Conservation (phyloP, 257 asterid genomes). For the Misopates orontium region DNA sequence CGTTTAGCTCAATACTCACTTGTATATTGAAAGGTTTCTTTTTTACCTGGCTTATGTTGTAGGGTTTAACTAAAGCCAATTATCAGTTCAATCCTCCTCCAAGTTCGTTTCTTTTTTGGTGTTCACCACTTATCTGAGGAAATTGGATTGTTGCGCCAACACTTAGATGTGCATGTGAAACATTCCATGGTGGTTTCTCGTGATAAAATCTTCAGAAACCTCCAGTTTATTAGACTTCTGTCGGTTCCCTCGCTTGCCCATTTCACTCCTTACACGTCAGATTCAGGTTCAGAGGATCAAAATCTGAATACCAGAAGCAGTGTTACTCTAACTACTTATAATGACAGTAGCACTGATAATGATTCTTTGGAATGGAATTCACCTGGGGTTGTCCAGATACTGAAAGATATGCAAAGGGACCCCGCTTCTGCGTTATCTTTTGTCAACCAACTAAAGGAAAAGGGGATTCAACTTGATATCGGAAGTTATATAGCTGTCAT, state of each 20-base stretch:
- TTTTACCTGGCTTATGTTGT: too few relatives aligned
- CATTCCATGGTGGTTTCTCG: too few relatives aligned
- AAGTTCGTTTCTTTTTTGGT: too few relatives aligned
- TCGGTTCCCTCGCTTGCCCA: slow-evolving; percentile 63
- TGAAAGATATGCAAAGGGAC: slow-evolving; percentile 46
- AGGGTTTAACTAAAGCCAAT: too few relatives aligned
- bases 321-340: slow-evolving; percentile 2
- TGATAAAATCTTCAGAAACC: too few relatives aligned
- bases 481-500: slow-evolving; percentile 57
- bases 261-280: slow-evolving; percentile 49
- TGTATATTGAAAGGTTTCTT: too few relatives aligned
- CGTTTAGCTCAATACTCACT: too few relatives aligned
- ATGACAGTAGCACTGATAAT: neutral
- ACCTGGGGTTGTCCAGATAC: slow-evolving; percentile 53
- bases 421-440: slow-evolving; percentile 52
- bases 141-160: too few relatives aligned
- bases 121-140: too few relatives aligned
- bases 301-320: slow-evolving; percentile 9
- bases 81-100: too few relatives aligned
- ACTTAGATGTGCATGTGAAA: too few relatives aligned
- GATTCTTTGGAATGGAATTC: slow-evolving; percentile 33
- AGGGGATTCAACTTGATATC: slow-evolving; percentile 57
- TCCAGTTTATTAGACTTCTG: slow-evolving; percentile 34
- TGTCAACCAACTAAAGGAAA: slow-evolving; percentile 43
- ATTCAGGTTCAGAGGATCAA: slow-evolving; percentile 53